phyloP scores from a whole-genome alignment of 331 rosid genomes.

The Quercus phellos region DNA sequence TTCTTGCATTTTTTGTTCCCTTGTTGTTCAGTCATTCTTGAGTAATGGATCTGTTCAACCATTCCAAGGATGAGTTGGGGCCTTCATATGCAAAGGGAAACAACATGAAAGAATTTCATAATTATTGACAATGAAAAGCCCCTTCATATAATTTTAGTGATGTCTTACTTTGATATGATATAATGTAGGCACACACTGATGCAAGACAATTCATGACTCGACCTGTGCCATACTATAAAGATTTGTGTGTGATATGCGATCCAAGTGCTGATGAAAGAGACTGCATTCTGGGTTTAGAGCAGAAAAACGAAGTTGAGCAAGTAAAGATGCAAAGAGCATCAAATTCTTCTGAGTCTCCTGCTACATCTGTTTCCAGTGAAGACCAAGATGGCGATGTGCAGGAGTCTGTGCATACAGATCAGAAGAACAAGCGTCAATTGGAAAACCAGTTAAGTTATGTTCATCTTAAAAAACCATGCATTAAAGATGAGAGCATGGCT shows the following conservation, averaged over 20 bases:
- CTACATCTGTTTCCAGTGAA: constrained; percentile 36
- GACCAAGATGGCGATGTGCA: constrained; percentile 20
- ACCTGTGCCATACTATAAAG: constrained; percentile 61
- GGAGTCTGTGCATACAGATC: constrained; percentile 31
- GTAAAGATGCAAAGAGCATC: constrained; percentile 13
- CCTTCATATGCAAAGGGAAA: constrained; percentile 6
- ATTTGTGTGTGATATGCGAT: constrained; percentile 59
- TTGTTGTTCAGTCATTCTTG: neutral
- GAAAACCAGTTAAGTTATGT: constrained; percentile 34
- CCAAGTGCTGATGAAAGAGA: constrained; percentile 42
- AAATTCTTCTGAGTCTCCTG: constrained; percentile 34
- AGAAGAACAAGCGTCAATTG: constrained; percentile 44
- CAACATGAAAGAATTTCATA: neutral
- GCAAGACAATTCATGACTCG: constrained; percentile 79
- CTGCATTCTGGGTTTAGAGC: constrained; percentile 34
- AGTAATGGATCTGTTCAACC: neutral
- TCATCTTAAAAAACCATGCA: constrained; percentile 34
- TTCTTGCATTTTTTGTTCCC: neutral
- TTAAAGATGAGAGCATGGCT: constrained; percentile 49
- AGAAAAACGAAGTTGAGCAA: constrained; percentile 30
- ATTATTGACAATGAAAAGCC: neutral
- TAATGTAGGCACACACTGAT: constrained; percentile 56
- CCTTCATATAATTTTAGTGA: neutral
- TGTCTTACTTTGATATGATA: constrained; percentile 7
- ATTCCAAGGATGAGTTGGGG: constrained; percentile 6